Percentiles rank a stretch among this genome's conserved stretches.
These are phyloP conservation scores for Phytopythium litorale DNA, from an alignment of 352 stramenopile species.

Conservation along the genomic window DNA sequence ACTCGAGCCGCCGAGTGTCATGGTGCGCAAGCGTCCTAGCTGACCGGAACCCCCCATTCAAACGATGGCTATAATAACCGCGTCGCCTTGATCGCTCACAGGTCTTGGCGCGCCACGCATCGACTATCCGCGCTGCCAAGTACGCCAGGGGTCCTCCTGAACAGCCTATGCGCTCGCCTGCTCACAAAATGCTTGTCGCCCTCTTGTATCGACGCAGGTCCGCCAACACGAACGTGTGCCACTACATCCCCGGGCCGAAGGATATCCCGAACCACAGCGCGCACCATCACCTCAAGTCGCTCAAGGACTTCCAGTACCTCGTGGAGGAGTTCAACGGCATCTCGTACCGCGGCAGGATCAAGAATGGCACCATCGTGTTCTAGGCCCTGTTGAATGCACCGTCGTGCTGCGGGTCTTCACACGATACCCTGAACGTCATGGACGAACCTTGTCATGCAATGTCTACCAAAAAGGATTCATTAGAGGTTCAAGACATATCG, in stretches of 20 bases:
- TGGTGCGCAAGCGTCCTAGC: slow-evolving; percentile 18
- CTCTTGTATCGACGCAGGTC: slow-evolving; percentile 18
- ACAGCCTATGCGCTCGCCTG: background rate
- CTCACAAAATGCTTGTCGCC: background rate
- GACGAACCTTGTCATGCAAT: background rate
- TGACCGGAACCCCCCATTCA: background rate
- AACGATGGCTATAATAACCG: background rate
- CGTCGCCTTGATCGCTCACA: background rate
- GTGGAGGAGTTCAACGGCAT: slow-evolving; percentile 76
- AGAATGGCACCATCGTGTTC: slow-evolving; percentile 33
- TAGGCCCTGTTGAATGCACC: slow-evolving; percentile 5
- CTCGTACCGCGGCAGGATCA: slow-evolving; percentile 57
- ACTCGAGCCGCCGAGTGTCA: slow-evolving; percentile 42
- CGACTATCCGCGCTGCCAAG: slow-evolving; percentile 60
- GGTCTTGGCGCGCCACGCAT: slow-evolving; percentile 46
- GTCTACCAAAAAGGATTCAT: background rate
- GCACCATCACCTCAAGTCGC: slow-evolving; percentile 56
- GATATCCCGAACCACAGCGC: slow-evolving; percentile 74
- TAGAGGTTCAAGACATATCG: background rate
- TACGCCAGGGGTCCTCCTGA: slow-evolving; percentile 14
- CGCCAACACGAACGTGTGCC: slow-evolving; percentile 51
- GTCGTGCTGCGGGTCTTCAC: too few species aligned
- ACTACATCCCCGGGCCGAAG: slow-evolving; percentile 61
- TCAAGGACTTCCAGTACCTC: slow-evolving; percentile 65
- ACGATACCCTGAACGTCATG: too few species aligned